Evolutionary conservation across 169 alveolate species (phyloP).

Genomic region (Prorocentrum cordatum): DNA sequence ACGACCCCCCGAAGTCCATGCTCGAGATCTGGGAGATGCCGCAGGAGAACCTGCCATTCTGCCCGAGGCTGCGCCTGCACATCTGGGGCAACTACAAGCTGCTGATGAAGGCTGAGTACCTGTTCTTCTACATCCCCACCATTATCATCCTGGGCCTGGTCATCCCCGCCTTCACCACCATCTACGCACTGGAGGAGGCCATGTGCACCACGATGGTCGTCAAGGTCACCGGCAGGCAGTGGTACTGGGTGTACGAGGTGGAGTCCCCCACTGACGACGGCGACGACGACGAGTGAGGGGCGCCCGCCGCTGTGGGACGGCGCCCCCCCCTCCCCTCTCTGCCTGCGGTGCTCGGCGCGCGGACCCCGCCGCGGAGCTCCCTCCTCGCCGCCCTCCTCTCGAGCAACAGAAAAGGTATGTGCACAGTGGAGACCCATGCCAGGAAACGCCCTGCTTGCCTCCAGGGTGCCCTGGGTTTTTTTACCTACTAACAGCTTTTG

Average conservation of each 20-base stretch:
- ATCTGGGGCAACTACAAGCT: constrained; percentile 59
- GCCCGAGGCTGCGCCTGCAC: constrained; percentile 31
- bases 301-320: no score
- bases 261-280: constrained; percentile 66
- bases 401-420: no score
- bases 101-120: constrained; percentile 63
- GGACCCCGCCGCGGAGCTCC: no score
- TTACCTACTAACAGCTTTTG: no score
- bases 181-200: constrained; percentile 44
- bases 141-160: constrained; percentile 43
- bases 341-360: no score
- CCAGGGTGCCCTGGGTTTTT: no score
- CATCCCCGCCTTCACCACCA: constrained; percentile 62
- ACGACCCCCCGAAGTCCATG: constrained; percentile 48
- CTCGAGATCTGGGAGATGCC: constrained; percentile 3
- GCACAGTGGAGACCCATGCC: no score
- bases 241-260: constrained; percentile 66
- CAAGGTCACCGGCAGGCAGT: constrained; percentile 57
- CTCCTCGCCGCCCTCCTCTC: no score
- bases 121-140: constrained; percentile 66
- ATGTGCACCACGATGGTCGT: constrained; percentile 48
- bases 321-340: no score
- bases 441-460: no score
- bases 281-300: no score
- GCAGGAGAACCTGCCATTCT: constrained; percentile 39